Conservation (phyloP, 2,329 filamentous ascomycete species). For the Colletotrichum tabaci region DNA sequence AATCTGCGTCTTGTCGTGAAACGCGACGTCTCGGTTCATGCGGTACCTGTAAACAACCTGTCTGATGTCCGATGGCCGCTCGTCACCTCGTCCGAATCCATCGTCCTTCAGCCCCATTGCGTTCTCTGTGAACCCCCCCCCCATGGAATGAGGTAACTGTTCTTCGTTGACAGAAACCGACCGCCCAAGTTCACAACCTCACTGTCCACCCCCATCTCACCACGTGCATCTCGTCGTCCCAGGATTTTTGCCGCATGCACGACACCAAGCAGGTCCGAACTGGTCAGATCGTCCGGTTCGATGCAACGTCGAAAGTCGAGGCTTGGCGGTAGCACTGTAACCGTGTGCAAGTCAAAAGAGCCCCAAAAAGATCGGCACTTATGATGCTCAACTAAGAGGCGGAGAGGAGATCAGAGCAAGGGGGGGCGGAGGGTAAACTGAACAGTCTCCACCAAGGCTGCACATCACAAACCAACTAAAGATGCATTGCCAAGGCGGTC, state of each 20-base stretch:
- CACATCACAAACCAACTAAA: neutral
- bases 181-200: slow-evolving; percentile 27
- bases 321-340: neutral
- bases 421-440: too few species aligned
- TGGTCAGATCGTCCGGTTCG: slow-evolving; percentile 1
- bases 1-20: slow-evolving; percentile 20
- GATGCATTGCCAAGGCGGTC: too few species aligned
- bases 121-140: slow-evolving; percentile 12
- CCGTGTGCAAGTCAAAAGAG: neutral
- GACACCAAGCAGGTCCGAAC: slow-evolving; percentile 8
- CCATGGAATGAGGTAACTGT: neutral
- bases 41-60: neutral
- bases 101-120: neutral
- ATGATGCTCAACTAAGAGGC: slow-evolving; percentile 24
- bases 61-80: neutral
- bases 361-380: slow-evolving; percentile 14
- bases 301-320: neutral
- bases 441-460: slow-evolving; percentile 8
- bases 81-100: neutral
- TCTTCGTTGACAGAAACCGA: too few species aligned
- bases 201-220: neutral
- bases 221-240: slow-evolving; percentile 2
- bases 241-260: slow-evolving; percentile 2
- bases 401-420: slow-evolving; percentile 1
- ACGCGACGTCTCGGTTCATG: slow-evolving; percentile 5